Conservation (phyloP, 2,329 filamentous ascomycete genomes). For the Stagonosporopsis chrysanthemi region DNA sequence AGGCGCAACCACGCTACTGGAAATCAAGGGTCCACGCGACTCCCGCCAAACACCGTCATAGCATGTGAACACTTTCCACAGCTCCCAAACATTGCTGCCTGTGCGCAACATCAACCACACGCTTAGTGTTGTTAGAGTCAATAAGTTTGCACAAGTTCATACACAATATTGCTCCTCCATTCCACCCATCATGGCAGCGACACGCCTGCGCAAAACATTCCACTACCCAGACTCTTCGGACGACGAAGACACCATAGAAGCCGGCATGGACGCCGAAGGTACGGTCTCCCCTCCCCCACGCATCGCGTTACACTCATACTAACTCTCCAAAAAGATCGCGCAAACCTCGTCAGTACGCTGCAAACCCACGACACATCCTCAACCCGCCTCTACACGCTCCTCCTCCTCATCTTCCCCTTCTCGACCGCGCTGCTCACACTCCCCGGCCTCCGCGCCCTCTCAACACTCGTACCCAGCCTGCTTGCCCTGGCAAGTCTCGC, state of each 20-base stretch:
- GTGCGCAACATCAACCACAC: conserved; percentile 12
- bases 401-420: conserved; percentile 68
- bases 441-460: conserved; percentile 53
- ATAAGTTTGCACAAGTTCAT: not conserved
- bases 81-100: conserved; percentile 19
- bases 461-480: conserved; percentile 57
- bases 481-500: conserved; percentile 70
- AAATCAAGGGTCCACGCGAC: conserved; percentile 26
- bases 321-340: conserved; percentile 36
- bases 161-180: not conserved
- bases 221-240: conserved; percentile 70
- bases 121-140: not conserved
- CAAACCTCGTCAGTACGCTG: conserved; percentile 35
- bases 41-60: conserved; percentile 28
- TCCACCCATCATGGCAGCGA: conserved; percentile 54
- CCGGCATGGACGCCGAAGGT: conserved; percentile 80
- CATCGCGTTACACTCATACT: not conserved
- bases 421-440: conserved; percentile 65
- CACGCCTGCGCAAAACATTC: conserved; percentile 79
- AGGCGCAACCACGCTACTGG: conserved; percentile 13
- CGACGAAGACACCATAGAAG: conserved; percentile 62
- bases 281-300: conserved; percentile 11
- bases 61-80: conserved; percentile 16
- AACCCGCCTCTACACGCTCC: conserved; percentile 58
- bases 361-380: conserved; percentile 48